These are phyloP conservation scores for Marchantia paleacea DNA, from an alignment of 225 moss, liverwort and hornwort genomes.

Conservation along the genomic window DNA sequence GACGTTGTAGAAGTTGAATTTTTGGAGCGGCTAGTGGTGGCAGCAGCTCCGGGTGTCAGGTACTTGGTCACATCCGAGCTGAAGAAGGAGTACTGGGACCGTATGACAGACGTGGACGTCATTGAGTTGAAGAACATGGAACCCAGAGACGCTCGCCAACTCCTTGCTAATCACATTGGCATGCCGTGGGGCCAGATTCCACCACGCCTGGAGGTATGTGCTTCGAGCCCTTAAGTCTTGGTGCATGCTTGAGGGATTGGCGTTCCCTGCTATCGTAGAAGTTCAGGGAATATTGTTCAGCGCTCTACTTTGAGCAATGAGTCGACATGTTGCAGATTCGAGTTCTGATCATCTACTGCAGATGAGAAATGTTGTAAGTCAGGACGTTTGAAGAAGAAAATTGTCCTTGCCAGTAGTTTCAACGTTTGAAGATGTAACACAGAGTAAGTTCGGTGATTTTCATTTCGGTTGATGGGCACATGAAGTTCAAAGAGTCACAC, in stretches of 20 bases:
- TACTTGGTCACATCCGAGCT: conserved; percentile 23
- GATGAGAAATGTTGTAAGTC: no score
- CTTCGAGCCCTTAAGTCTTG: background rate
- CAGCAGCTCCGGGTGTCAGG: conserved; percentile 14
- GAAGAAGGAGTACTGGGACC: conserved; percentile 10
- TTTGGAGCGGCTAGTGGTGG: conserved; percentile 19
- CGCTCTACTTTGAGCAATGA: background rate
- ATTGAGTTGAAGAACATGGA: conserved; percentile 11
- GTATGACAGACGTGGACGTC: background rate
- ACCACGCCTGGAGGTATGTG: conserved; percentile 21
- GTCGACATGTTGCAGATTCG: background rate
- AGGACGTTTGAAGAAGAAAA: no score
- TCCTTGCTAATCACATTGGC: conserved; percentile 15
- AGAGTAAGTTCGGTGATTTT: background rate
- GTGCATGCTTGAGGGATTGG: background rate
- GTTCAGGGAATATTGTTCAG: no score
- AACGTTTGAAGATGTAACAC: background rate
- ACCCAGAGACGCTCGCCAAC: background rate
- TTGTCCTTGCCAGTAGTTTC: background rate
- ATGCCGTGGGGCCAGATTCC: conserved; percentile 24
- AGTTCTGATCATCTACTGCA: background rate
- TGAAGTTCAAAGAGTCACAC: background rate
- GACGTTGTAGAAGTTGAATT: conserved; percentile 14
- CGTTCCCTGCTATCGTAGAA: background rate
- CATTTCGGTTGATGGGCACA: background rate